Base-by-base conservation (phyloP, 2,329 filamentous ascomycete species). In the Coleophoma cylindrospora region DNA sequence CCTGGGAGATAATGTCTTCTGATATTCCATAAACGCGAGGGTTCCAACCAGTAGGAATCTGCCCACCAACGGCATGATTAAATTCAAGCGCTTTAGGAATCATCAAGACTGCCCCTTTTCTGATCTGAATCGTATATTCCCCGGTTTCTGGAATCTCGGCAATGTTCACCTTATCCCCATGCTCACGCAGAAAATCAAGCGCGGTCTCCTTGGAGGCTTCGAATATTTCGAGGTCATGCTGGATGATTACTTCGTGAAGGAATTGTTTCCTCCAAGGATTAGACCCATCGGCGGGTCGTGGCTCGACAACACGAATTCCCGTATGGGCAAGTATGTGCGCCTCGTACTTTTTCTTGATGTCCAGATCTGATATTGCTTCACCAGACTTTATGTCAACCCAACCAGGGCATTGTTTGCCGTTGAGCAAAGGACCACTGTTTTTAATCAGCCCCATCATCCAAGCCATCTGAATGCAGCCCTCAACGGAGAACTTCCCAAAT, bases 261-360 rank as follows among this genome's bases (percentile, higher is more conserved):
- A 96, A 79, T 73, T 96, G 89, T 80, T 97, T 97, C 81, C 95
- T 90, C 70, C 92, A 91, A 54, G 92, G 92, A 66, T 97, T 90
- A 66, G 96, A 96, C 50, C 92, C 92, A 52, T 87, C 86, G 70
- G 96, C 96, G 17, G 96, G 79, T 72, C 96, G 91, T 0, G 92
- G 90, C 73, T 97, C 92, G 61, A 97, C 95, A 44, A 97, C 77
- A 66, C 92, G 91, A 61, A 97, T 97, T 73, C 92, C 92, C 34
- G 89, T 87, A 75, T 97, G 92, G 64, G 96, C 91, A 40, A 96
- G 77, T 55, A 97, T 95, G 68, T 86, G 80, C 74, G 92, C 92
- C 75, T 96, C 92, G 68, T 96, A 97, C 74, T 95, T 96, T 61
- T 81, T 70, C 78, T 97, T 96, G 70, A 97, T 79, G 63, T 97